Evolutionary conservation across 2,329 filamentous ascomycete genomes (phyloP).

Genomic region (Penicillium carneum): DNA sequence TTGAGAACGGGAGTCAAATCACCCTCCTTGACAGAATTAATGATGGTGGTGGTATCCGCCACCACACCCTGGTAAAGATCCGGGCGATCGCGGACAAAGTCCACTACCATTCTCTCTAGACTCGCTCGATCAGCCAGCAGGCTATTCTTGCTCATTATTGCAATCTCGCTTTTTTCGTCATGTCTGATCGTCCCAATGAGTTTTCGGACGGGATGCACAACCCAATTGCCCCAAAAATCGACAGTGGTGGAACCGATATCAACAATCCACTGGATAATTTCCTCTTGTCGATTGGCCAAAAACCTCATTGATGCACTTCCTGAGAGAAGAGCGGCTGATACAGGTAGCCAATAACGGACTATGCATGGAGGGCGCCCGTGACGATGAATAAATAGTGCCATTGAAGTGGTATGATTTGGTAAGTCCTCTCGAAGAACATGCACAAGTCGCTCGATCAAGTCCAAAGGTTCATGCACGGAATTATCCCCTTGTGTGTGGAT

Average conservation of each 20-base stretch:
- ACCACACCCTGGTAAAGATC: constrained; percentile 57
- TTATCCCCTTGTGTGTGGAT: constrained; percentile 6
- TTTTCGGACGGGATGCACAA: constrained; percentile 82
- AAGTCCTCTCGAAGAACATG: constrained; percentile 73
- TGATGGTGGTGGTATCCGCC: constrained; percentile 74
- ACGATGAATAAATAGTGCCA: constrained; percentile 62
- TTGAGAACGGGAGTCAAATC: constrained; percentile 90
- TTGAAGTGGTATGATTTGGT: constrained; percentile 68
- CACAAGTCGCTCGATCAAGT: constrained; percentile 45
- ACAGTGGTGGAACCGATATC: constrained; percentile 79
- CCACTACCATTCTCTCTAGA: constrained; percentile 95
- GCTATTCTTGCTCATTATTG: constrained; percentile 93
- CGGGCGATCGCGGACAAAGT: constrained; percentile 87
- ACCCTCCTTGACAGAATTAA: constrained; percentile 82
- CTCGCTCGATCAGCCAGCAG: constrained; percentile 88
- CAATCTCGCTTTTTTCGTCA: constrained; percentile 89
- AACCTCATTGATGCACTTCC: constrained; percentile 86
- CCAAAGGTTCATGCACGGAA: constrained; percentile 53
- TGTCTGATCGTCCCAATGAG: constrained; percentile 91
- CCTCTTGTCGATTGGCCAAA: constrained; percentile 74
- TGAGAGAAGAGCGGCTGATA: constrained; percentile 74
- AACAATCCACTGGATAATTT: constrained; percentile 79
- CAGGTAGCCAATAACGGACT: constrained; percentile 88
- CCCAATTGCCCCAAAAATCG: constrained; percentile 97
- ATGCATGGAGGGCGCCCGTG: constrained; percentile 78